Conservation (phyloP, 2,329 filamentous ascomycete genomes). For the Apiospora saccharicola region DNA sequence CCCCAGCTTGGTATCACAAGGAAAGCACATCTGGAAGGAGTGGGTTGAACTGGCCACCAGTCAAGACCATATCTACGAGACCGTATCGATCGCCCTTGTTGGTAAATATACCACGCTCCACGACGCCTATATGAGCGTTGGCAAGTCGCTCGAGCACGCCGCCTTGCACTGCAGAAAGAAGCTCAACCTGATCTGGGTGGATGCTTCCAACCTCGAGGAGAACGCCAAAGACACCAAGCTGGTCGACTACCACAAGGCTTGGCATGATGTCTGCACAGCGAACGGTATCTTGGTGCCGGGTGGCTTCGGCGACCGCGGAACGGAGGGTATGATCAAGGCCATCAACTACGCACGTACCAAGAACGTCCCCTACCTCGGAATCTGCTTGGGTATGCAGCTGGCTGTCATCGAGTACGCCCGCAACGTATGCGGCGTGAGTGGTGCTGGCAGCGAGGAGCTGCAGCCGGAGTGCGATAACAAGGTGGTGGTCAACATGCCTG, state of each 20-base stretch:
- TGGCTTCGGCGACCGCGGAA: conserved; percentile 83
- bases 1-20: conserved; percentile 64
- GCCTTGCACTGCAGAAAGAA: conserved; percentile 86
- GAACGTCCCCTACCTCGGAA: conserved; percentile 82
- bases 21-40: conserved; percentile 74
- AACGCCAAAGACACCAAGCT: conserved; percentile 67
- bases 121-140: conserved; percentile 85
- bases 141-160: conserved; percentile 89
- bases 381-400: conserved; percentile 92
- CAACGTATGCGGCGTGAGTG: conserved; percentile 70
- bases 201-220: conserved; percentile 83
- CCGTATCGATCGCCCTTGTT: conserved; percentile 83
- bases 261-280: conserved; percentile 79
- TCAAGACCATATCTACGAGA: conserved; percentile 71
- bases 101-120: conserved; percentile 90
- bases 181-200: conserved; percentile 83
- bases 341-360: conserved; percentile 88
- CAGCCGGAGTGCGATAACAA: conserved; percentile 65
- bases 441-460: conserved; percentile 65
- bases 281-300: conserved; percentile 72
- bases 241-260: conserved; percentile 82
- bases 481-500: conserved; percentile 92
- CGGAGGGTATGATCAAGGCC: conserved; percentile 87
- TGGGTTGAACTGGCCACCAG: conserved; percentile 78
- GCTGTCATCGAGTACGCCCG: conserved; percentile 90